Evolutionary conservation across 148 eudicot species (phyloP).

Genomic region (Arbutus unedo): DNA sequence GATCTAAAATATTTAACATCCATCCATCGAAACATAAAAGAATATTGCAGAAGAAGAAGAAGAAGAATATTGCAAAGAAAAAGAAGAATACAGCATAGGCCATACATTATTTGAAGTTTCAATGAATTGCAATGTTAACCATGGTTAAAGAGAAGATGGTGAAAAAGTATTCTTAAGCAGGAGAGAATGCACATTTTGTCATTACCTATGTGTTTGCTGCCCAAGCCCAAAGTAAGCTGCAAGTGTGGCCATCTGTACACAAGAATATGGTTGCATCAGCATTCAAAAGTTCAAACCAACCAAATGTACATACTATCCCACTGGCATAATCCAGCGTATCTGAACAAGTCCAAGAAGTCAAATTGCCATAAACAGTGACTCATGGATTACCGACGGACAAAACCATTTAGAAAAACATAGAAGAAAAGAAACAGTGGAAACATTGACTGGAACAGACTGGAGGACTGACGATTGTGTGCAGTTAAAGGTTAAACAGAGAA

Average conservation of each 20-base stretch:
- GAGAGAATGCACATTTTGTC: neutral
- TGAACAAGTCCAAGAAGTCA: neutral
- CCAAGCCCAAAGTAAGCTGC: constrained; percentile 95
- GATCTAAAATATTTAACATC: neutral
- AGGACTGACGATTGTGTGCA: too few relatives aligned
- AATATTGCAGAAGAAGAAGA: neutral
- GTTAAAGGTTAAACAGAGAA: too few relatives aligned
- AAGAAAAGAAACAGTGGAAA: neutral
- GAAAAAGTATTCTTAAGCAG: neutral
- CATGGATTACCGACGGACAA: neutral
- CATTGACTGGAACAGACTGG: neutral
- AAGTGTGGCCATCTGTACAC: constrained; percentile 87
- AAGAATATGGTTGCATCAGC: constrained; percentile 15
- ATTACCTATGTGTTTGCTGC: constrained; percentile 84
- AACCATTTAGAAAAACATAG: neutral
- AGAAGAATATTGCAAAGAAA: neutral
- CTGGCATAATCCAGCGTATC: neutral
- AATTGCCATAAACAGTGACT: neutral
- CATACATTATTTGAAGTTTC: neutral
- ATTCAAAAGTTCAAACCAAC: neutral
- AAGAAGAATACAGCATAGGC: neutral
- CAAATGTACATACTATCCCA: neutral
- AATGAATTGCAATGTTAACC: neutral
- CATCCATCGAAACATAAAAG: neutral
- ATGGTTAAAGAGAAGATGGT: neutral